phyloP scores from a whole-genome alignment of 257 asterid species.

The Solanum peruvianum region DNA sequence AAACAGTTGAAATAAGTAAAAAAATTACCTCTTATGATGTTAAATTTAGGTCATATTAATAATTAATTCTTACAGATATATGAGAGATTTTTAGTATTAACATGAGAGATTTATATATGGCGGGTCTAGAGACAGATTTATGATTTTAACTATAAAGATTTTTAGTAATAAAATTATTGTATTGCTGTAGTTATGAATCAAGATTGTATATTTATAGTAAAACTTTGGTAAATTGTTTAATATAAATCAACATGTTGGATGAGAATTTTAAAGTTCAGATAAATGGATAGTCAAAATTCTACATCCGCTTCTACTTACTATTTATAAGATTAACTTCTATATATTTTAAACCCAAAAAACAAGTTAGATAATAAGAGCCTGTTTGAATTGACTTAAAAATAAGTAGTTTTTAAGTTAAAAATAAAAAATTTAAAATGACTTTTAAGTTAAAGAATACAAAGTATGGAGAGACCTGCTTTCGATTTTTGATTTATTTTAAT shows the following conservation, averaged over 20 bases:
- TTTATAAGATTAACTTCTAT: neutral
- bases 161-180: neutral
- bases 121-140: neutral
- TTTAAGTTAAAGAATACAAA: too few relatives aligned
- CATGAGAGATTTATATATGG: neutral
- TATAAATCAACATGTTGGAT: neutral
- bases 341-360: neutral
- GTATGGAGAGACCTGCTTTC: too few relatives aligned
- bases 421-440: too few relatives aligned
- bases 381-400: accelerated
- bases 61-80: neutral
- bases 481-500: accelerated
- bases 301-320: neutral
- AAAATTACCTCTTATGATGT: neutral
- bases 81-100: neutral
- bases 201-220: neutral
- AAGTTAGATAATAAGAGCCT: neutral
- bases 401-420: too few relatives aligned
- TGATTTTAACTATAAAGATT: neutral
- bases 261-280: neutral
- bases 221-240: neutral
- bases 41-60: neutral
- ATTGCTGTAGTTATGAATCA: neutral
- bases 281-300: neutral
- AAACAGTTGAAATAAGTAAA: neutral